phyloP scores from a whole-genome alignment of 352 stramenopile species.

The Phytopythium vexans region DNA sequence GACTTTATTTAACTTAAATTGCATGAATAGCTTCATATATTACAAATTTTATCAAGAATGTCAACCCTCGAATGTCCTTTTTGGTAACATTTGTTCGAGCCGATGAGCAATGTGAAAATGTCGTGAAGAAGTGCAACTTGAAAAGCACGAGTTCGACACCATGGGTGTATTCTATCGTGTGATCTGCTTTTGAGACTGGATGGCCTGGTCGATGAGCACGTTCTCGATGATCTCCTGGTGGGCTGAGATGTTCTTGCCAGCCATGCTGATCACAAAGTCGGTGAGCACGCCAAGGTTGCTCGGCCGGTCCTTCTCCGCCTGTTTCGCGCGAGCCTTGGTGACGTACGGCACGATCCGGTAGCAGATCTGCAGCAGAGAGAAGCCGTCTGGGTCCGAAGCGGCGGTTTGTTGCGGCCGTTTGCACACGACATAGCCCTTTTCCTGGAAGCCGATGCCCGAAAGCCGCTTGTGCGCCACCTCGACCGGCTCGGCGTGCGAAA shows the following conservation, averaged over 20 bases:
- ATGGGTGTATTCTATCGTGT: too few relatives aligned
- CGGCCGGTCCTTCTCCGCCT: neutral
- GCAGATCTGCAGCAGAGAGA: slow-evolving; percentile 11
- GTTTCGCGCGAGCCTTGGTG: slow-evolving; percentile 1
- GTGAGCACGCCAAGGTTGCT: slow-evolving; percentile 12
- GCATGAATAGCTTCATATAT: too few relatives aligned
- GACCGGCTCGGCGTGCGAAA: slow-evolving; percentile 15
- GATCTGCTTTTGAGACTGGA: neutral
- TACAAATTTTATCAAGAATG: too few relatives aligned
- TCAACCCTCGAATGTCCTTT: too few relatives aligned
- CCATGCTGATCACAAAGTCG: slow-evolving; percentile 17
- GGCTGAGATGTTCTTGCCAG: slow-evolving; percentile 10
- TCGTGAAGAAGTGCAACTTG: too few relatives aligned
- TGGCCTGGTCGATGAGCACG: slow-evolving; percentile 8
- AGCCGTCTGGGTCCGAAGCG: neutral
- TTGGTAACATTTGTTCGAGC: too few relatives aligned
- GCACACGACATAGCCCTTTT: slow-evolving; percentile 11
- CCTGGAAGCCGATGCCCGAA: slow-evolving; percentile 14
- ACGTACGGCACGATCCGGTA: slow-evolving; percentile 4
- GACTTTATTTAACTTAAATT: too few relatives aligned
- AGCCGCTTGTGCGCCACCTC: slow-evolving; percentile 21
- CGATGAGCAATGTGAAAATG: too few relatives aligned
- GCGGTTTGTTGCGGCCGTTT: slow-evolving; percentile 7
- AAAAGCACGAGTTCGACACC: too few relatives aligned
- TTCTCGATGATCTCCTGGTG: slow-evolving; percentile 13